phyloP scores from a whole-genome alignment of 164 flowering plant species.

The Kingdonia uniflora region DNA sequence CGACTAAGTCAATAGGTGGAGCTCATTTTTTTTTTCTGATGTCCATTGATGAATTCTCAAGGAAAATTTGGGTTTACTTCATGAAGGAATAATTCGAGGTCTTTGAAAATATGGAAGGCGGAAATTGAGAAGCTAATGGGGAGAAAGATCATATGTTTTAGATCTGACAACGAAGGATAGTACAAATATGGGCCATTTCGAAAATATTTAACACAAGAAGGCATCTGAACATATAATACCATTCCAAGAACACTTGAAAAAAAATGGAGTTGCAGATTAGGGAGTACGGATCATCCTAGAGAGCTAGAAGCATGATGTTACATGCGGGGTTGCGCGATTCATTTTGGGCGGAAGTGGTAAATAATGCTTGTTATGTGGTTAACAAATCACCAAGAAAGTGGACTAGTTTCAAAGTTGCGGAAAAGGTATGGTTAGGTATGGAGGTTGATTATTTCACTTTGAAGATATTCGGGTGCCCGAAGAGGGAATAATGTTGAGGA shows the following conservation, averaged over 20 bases:
- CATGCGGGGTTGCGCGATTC: neutral
- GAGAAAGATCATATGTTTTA: constrained; percentile 1
- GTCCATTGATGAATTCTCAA: neutral
- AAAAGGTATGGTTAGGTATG: neutral
- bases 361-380: constrained; percentile 1
- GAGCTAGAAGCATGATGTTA: too few relatives aligned
- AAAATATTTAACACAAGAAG: neutral
- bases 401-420: neutral
- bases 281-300: neutral
- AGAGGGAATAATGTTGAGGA: neutral
- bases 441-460: neutral
- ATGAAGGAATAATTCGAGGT: neutral
- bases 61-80: neutral
- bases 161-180: neutral
- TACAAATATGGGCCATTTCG: neutral
- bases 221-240: neutral
- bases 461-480: neutral
- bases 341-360: neutral
- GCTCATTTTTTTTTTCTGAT: neutral
- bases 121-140: neutral
- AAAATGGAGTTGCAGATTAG: neutral
- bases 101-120: neutral
- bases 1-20: too few relatives aligned
- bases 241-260: neutral
- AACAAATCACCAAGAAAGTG: neutral